These are phyloP conservation scores for Aspergillus thermomutatus DNA, from an alignment of 2,329 filamentous ascomycete genomes.

Conservation along the genomic window DNA sequence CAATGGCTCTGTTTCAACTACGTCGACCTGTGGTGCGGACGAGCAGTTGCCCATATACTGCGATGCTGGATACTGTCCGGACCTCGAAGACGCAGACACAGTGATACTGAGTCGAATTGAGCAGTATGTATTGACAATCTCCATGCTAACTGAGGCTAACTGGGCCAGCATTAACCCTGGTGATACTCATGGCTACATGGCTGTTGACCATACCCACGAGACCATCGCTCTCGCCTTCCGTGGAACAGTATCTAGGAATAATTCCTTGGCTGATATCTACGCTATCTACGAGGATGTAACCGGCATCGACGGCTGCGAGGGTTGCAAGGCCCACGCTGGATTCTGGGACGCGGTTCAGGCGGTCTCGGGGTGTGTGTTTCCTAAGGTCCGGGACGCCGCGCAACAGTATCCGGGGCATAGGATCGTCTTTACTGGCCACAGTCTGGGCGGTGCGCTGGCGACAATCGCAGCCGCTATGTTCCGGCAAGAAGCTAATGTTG, in stretches of 20 bases:
- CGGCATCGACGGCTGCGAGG: not conserved
- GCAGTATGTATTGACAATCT: not conserved
- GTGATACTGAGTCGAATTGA: constrained; percentile 1
- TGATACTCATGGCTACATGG: constrained; percentile 4
- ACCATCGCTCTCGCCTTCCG: constrained; percentile 3
- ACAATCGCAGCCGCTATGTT: not conserved
- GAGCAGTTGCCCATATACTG: not conserved
- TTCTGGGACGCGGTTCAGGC: constrained; percentile 2
- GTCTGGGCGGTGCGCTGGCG: constrained; percentile 3
- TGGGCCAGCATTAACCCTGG: not conserved
- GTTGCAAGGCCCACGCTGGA: constrained; percentile 5
- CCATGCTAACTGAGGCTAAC: not conserved
- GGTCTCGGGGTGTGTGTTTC: not conserved
- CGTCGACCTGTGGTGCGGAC: no score
- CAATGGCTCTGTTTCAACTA: not conserved
- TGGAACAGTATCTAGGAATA: constrained; percentile 1
- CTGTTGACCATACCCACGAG: constrained; percentile 2
- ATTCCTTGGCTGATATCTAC: not conserved
- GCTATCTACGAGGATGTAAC: not conserved
- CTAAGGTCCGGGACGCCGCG: not conserved
- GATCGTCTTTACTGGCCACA: not conserved
- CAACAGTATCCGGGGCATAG: not conserved
- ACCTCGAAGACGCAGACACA: not conserved
- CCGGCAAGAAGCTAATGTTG: constrained; percentile 1
- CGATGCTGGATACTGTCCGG: not conserved